Conservation (phyloP, 2,329 filamentous ascomycete species). For the Coniochaeta sp. region DNA sequence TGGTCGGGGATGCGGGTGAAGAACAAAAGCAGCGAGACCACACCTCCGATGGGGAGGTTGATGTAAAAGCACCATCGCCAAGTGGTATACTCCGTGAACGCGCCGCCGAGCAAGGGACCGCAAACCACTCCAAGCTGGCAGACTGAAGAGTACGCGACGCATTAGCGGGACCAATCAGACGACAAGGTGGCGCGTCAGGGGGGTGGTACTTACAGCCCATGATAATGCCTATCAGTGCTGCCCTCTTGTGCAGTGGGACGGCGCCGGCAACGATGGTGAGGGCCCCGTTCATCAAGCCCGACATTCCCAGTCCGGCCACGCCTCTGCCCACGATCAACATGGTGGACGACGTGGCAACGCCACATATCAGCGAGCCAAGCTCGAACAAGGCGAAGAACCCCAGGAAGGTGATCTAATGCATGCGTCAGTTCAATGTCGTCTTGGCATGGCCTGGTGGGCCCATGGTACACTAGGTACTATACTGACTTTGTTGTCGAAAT, state of each 20-base stretch:
- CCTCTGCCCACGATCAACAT: slow-evolving; percentile 50
- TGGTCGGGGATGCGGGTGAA: slow-evolving; percentile 29
- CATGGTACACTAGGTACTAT: too few relatives aligned
- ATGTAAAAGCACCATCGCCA: slow-evolving; percentile 44
- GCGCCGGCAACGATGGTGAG: slow-evolving; percentile 41
- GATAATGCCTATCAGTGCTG: slow-evolving; percentile 14
- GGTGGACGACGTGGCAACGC: slow-evolving; percentile 33
- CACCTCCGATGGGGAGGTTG: slow-evolving; percentile 35
- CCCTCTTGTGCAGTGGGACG: slow-evolving; percentile 30
- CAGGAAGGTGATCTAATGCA: slow-evolving; percentile 27
- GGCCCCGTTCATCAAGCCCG: slow-evolving; percentile 44
- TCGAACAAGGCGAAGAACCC: slow-evolving; percentile 44
- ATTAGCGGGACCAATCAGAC: neutral
- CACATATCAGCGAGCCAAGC: slow-evolving; percentile 49
- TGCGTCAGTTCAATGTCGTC: neutral
- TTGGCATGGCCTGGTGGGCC: too few relatives aligned
- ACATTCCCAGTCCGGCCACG: slow-evolving; percentile 44
- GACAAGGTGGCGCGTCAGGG: neutral
- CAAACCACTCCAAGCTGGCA: slow-evolving; percentile 35
- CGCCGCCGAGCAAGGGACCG: slow-evolving; percentile 40
- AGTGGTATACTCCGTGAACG: slow-evolving; percentile 28
- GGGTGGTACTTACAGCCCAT: slow-evolving; percentile 12
- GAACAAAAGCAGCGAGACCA: slow-evolving; percentile 24
- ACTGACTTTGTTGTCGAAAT: slow-evolving; percentile 27
- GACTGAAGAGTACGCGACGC: slow-evolving; percentile 10